A percentile compares a stretch with the other conserved stretches of the same genome.
Evolutionary conservation across 768 basidiomycete species (phyloP).

Genomic region (Mycena capillaripes): DNA sequence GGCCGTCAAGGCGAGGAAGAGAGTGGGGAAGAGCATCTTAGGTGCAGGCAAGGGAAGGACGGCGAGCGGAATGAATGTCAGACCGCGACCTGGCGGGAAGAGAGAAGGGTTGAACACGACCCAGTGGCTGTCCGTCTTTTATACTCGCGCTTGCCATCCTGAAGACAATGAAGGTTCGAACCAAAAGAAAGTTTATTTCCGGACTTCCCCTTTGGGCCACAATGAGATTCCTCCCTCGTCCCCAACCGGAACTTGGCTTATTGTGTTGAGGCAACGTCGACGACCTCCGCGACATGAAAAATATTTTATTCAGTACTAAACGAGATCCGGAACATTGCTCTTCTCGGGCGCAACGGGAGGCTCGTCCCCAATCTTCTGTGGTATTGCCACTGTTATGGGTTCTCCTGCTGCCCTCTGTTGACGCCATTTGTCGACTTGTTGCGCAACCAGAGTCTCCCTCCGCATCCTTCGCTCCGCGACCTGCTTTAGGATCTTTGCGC

Average conservation of each 20-base stretch:
- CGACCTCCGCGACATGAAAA: not conserved
- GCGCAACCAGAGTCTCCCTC: slow-evolving; percentile 23
- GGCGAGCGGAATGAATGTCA: slow-evolving; percentile 11
- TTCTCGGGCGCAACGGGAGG: not conserved
- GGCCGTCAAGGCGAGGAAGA: slow-evolving; percentile 50
- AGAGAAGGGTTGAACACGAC: not conserved
- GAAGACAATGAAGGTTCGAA: not conserved
- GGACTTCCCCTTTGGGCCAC: slow-evolving; percentile 5
- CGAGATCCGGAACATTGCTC: slow-evolving; percentile 7
- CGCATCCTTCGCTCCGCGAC: slow-evolving; percentile 22
- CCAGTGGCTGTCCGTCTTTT: not conserved
- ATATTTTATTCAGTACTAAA: not conserved
- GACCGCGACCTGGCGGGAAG: slow-evolving; percentile 18
- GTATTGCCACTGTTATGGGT: not conserved
- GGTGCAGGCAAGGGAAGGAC: not conserved
- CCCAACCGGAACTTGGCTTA: too few relatives aligned
- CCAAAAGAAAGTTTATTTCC: not conserved
- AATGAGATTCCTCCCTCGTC: not conserved
- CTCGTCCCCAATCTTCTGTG: not conserved
- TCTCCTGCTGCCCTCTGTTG: slow-evolving; percentile 32
- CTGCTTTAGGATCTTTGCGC: slow-evolving; percentile 34
- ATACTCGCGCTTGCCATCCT: not conserved
- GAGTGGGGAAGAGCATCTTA: slow-evolving; percentile 4
- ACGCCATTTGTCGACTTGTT: slow-evolving; percentile 32
- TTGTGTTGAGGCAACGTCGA: too few relatives aligned